Base-by-base conservation (phyloP, 202 grass and related monocot species). In the Thinopyrum obtusiflorum region DNA sequence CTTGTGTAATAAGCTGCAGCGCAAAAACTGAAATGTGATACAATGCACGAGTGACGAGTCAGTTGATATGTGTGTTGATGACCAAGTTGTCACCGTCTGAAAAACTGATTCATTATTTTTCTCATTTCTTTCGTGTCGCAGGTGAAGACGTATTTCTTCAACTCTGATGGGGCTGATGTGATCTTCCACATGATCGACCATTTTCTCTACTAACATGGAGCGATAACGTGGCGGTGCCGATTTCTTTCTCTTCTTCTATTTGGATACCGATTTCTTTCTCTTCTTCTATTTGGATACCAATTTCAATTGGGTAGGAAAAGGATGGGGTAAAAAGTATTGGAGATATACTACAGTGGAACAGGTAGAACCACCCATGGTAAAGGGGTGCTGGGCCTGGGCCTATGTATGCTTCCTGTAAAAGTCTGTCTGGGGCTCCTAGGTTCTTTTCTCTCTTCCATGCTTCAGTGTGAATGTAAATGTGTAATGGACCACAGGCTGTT, bases 101-200 rank as follows among this genome's bases (percentile, higher is more conserved):
- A 33, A 47, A 72, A 66, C n/a, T 24, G 33, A 89, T 20, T 69
- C 1, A 15, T 69, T 37, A 9, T 84, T 71, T 82, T 71, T 71
- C 42, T 36, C 2, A 65, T 85, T 82, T 29, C 28, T 68, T 77
- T 2, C 27, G 4, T 51, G 8, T 35, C 77, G 60, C 93, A 99
- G 97, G 97, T 99, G 29, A 99, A 96, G 65, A 91, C 90, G 27
- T 92, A 92, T 89, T 85, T 91, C 57, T 73, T 92, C 49, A 87
- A 96, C 55, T 99, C 97, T 17, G 92, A 92, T 61, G 97, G 97
- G 6, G 86, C 97, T 17, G 97, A 96, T 36, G 93, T 96, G 90
- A 94, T 99, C 63, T 85, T 84, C 86, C 97, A 96, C 90, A 99
- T 96, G 93, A 85, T 99, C 4, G 97, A 99, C 65, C 80, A 94